These are phyloP conservation scores for Blastobotrys buckinghamii DNA, from an alignment of 1,139 yeast species.

Conservation along the genomic window DNA sequence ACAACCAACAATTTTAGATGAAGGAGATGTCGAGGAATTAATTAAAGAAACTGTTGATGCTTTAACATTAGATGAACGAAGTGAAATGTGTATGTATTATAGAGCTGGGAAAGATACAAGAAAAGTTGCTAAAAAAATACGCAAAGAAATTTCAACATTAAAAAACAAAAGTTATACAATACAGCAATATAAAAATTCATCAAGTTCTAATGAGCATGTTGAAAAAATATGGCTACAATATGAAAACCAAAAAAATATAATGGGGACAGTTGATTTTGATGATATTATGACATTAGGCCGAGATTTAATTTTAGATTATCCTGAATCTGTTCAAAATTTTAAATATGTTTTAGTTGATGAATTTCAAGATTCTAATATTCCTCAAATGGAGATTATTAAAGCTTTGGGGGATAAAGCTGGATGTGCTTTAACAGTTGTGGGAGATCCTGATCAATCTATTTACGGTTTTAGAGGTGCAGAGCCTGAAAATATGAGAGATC, in stretches of 20 bases:
- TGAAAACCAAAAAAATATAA: constrained; percentile 41
- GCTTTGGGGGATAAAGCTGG: constrained; percentile 41
- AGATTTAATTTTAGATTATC: constrained; percentile 41
- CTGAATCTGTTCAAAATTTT: constrained; percentile 45
- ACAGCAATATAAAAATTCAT: not conserved
- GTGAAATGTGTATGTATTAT: too few relatives aligned
- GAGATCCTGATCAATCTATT: constrained; percentile 95
- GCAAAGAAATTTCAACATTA: constrained; percentile 6
- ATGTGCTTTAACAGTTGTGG: constrained; percentile 80
- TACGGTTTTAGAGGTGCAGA: constrained; percentile 85
- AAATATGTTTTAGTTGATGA: constrained; percentile 85
- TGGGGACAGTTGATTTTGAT: constrained; percentile 67
- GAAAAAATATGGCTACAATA: constrained; percentile 33
- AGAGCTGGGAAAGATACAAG: not conserved
- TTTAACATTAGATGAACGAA: too few relatives aligned
- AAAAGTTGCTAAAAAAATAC: not conserved
- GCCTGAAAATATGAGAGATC: constrained; percentile 54
- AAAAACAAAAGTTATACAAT: constrained; percentile 11
- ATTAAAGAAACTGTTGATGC: not conserved
- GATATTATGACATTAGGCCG: constrained; percentile 62
- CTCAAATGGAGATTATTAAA: constrained; percentile 66
- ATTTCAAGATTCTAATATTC: constrained; percentile 82
- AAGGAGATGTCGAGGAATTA: constrained; percentile 43
- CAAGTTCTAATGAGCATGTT: not conserved
- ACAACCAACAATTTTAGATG: constrained; percentile 58